These are phyloP conservation scores for Dactylellina haptotyla DNA, from an alignment of 2,329 filamentous ascomycete species.

Conservation along the genomic window DNA sequence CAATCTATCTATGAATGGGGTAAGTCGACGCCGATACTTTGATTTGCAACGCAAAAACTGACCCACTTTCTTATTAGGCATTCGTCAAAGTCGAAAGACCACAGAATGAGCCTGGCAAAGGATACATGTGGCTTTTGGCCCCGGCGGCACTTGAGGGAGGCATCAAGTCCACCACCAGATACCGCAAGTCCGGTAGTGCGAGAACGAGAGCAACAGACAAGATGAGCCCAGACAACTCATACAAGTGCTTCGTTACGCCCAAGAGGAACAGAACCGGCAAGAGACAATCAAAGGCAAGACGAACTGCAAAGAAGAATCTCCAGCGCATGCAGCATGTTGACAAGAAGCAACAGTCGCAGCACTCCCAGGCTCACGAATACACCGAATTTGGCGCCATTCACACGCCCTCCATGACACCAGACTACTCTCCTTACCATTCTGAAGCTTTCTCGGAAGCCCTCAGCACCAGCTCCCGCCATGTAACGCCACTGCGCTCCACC, in stretches of 20 bases:
- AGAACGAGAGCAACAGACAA: constrained; percentile 11
- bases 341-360: constrained; percentile 42
- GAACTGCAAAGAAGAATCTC: constrained; percentile 39
- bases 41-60: too few relatives aligned
- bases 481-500: constrained; percentile 23
- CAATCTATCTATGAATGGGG: constrained; percentile 94
- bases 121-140: constrained; percentile 74
- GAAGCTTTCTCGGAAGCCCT: constrained; percentile 47
- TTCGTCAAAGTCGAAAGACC: constrained; percentile 63
- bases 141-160: constrained; percentile 74
- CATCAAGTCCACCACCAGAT: constrained; percentile 86
- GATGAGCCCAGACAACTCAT: constrained; percentile 34
- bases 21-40: too few relatives aligned
- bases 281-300: constrained; percentile 51
- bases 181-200: constrained; percentile 66
- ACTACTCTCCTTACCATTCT: constrained; percentile 33
- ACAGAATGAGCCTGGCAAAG: constrained; percentile 55
- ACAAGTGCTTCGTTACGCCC: constrained; percentile 31
- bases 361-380: constrained; percentile 21
- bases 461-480: constrained; percentile 43
- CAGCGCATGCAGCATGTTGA: constrained; percentile 49
- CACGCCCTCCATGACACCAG: constrained; percentile 48
- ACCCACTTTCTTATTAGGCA: constrained; percentile 58
- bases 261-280: constrained; percentile 44
- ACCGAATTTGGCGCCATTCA: constrained; percentile 26